phyloP scores from a whole-genome alignment of 1,284 basidiomycete genomes.

The Wolfiporia cocos region DNA sequence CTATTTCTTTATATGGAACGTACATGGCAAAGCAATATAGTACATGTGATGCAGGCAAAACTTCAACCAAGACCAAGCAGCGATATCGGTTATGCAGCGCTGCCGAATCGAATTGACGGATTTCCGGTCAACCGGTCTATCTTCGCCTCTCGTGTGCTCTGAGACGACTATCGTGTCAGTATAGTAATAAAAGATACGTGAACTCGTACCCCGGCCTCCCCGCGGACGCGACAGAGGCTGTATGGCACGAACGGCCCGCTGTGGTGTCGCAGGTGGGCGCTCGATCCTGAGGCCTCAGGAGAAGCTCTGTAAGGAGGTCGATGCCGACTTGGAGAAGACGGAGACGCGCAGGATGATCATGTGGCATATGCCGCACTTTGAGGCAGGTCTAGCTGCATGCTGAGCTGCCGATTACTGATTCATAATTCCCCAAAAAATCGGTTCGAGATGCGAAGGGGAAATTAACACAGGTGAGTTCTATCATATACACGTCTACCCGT shows the following conservation, averaged over 20 bases:
- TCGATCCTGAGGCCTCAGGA: constrained; percentile 64
- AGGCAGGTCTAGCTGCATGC: constrained; percentile 32
- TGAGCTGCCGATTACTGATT: constrained; percentile 3
- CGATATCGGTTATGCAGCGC: no score
- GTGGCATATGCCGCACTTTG: constrained; percentile 91
- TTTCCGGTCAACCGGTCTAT: no score
- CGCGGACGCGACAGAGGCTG: constrained; percentile 52
- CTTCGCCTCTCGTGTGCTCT: no score
- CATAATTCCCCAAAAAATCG: constrained; percentile 75
- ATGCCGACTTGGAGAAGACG: constrained; percentile 61
- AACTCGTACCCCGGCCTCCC: constrained; percentile 77
- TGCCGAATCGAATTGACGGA: no score
- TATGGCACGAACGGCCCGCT: constrained; percentile 76
- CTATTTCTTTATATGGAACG: no score
- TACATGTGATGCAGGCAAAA: no score
- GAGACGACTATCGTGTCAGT: no score
- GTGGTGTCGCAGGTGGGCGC: constrained; percentile 90
- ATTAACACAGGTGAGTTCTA: constrained; percentile 64
- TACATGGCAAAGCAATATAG: no score
- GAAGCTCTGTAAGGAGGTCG: constrained; percentile 65
- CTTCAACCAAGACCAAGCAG: no score
- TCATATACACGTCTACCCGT: not conserved
- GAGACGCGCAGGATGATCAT: constrained; percentile 86
- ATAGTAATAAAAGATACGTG: no score
- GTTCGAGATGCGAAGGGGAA: constrained; percentile 78